These are phyloP conservation scores for Fusarium sambucinum DNA, from an alignment of 2,329 filamentous ascomycete species.

Conservation along the genomic window DNA sequence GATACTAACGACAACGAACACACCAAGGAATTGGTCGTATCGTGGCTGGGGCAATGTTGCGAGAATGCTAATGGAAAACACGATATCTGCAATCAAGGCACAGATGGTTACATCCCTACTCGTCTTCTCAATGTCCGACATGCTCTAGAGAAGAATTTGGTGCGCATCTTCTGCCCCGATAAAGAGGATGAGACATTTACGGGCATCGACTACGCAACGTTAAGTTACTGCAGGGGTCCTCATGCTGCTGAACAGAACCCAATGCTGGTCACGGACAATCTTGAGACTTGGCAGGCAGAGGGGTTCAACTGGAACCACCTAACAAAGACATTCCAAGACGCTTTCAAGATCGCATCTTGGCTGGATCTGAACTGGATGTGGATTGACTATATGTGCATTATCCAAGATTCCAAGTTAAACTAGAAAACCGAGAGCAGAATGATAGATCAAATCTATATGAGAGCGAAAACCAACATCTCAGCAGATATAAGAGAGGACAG, in stretches of 20 bases:
- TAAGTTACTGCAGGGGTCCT: slow-evolving; percentile 1
- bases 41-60: not conserved
- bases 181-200: accelerated
- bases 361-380: not conserved
- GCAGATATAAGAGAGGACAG: not conserved
- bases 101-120: not conserved
- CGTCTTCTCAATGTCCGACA: not conserved
- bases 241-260: not conserved
- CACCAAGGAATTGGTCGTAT: not conserved
- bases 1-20: not conserved
- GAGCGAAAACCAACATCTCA: not conserved
- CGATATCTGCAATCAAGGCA: not conserved
- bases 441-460: not conserved
- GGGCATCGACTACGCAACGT: not conserved
- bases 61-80: not conserved
- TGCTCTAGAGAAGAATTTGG: not conserved
- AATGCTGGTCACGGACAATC: not conserved
- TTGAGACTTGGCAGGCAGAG: not conserved
- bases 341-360: not conserved
- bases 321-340: not conserved
- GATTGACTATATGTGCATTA: slow-evolving; percentile 3
- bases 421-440: not conserved
- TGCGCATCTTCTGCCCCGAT: not conserved
- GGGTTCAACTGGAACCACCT: not conserved
- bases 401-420: not conserved